Evolutionary conservation across 306 rosid genomes (phyloP).

Genomic region (Acmispon strigosus): DNA sequence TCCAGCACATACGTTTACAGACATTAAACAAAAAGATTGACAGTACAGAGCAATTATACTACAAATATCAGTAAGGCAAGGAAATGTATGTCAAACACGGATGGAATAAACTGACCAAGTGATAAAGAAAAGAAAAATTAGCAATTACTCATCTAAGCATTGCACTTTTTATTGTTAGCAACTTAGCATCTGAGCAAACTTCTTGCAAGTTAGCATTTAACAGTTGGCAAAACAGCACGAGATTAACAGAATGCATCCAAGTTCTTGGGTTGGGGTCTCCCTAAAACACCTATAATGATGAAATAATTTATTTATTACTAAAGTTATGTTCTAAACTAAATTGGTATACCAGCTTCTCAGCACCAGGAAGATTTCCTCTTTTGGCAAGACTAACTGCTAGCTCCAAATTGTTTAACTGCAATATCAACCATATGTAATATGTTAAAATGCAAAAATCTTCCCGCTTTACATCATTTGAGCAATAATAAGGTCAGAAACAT

Average conservation of each 20-base stretch:
- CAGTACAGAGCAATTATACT: background rate
- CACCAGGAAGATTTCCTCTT: conserved; percentile 99
- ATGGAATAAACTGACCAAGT: background rate
- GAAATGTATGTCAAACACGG: background rate
- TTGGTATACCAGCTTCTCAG: conserved; percentile 80
- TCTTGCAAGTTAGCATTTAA: conserved; percentile 3
- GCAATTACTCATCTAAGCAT: background rate
- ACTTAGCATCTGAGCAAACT: background rate
- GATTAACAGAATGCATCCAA: conserved; percentile 1
- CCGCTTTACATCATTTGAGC: conserved; percentile 3
- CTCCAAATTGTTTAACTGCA: conserved; percentile 95
- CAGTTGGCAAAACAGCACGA: background rate
- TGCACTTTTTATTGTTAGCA: background rate
- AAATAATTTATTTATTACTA: background rate
- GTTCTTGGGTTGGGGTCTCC: background rate
- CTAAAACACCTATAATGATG: background rate
- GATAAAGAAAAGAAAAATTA: background rate
- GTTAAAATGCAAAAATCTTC: background rate
- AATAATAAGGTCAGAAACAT: conserved; percentile 25
- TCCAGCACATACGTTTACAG: background rate
- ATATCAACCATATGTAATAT: conserved; percentile 1
- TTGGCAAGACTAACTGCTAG: conserved; percentile 98
- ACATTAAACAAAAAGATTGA: background rate
- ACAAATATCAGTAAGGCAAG: background rate
- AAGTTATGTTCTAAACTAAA: background rate